phyloP scores from a whole-genome alignment of 208 protist genomes.

The Naegleria lovaniensis region DNA sequence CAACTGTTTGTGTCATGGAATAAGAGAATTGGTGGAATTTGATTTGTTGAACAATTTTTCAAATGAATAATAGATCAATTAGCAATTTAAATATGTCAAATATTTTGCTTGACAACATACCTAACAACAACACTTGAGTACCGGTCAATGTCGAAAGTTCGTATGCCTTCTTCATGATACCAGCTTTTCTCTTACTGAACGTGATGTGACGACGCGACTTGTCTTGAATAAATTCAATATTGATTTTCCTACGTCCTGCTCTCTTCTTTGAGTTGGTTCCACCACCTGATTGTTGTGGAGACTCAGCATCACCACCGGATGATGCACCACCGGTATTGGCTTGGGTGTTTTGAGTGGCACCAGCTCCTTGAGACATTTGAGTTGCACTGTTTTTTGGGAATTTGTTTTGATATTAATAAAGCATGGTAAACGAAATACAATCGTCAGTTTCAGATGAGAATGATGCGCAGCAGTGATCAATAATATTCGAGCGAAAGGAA shows the following conservation, averaged over 20 bases:
- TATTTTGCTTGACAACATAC: constrained; percentile 44
- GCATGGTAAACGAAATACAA: too few relatives aligned
- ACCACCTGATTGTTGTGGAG: not conserved
- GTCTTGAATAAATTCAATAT: constrained; percentile 74
- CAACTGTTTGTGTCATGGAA: not conserved
- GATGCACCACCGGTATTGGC: not conserved
- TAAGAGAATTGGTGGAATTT: too few relatives aligned
- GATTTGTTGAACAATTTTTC: too few relatives aligned
- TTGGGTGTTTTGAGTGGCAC: not conserved
- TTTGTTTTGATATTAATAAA: too few relatives aligned
- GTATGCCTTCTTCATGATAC: constrained; percentile 74
- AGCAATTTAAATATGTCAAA: too few relatives aligned
- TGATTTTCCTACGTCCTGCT: constrained; percentile 58
- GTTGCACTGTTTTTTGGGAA: not conserved
- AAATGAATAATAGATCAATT: not conserved
- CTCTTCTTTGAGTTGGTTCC: not conserved
- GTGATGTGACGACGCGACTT: constrained; percentile 67
- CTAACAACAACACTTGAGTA: constrained; percentile 66
- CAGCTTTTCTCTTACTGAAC: constrained; percentile 66
- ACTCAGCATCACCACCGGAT: not conserved
- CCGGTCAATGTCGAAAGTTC: constrained; percentile 65
- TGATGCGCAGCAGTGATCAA: too few relatives aligned
- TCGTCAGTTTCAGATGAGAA: too few relatives aligned
- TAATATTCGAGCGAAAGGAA: too few relatives aligned
- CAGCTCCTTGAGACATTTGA: not conserved